These are phyloP conservation scores for Lecanosticta acicola DNA, from an alignment of 2,329 filamentous ascomycete genomes.

Conservation along the genomic window DNA sequence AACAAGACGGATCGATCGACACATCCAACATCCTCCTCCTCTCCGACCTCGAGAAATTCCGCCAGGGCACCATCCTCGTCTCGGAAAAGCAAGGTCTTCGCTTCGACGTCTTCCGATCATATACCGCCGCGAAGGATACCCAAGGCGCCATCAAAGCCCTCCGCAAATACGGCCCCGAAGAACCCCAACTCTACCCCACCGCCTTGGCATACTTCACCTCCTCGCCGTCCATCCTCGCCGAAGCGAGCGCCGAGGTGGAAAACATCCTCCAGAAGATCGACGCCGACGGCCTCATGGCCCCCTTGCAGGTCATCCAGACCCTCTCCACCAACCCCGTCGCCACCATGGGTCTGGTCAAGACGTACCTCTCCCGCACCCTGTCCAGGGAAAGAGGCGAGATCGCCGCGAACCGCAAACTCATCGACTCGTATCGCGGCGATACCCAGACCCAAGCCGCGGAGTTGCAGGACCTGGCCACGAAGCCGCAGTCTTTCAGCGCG, in stretches of 20 bases:
- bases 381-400: constrained; percentile 85
- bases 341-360: constrained; percentile 95
- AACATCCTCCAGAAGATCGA: constrained; percentile 80
- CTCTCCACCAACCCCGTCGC: constrained; percentile 74
- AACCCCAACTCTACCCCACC: constrained; percentile 86
- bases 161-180: constrained; percentile 82
- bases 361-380: constrained; percentile 84
- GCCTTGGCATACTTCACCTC: constrained; percentile 92
- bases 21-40: constrained; percentile 90
- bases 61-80: constrained; percentile 83
- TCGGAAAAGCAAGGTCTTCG: constrained; percentile 87
- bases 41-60: constrained; percentile 85
- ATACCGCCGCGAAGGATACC: constrained; percentile 88
- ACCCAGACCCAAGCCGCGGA: constrained; percentile 75
- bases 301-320: constrained; percentile 92
- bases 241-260: constrained; percentile 74
- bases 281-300: constrained; percentile 85
- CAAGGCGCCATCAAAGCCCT: constrained; percentile 82
- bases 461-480: constrained; percentile 67
- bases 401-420: constrained; percentile 69
- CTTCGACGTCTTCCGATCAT: constrained; percentile 95
- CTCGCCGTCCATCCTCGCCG: constrained; percentile 70
- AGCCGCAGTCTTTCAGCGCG: constrained; percentile 84
- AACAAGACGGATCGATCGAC: constrained; percentile 76
- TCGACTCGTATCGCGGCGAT: constrained; percentile 75